A percentile compares a stretch with the other conserved stretches of the same genome.
phyloP scores from a whole-genome alignment of 257 asterid species.

The Solanum megistacrolobum region DNA sequence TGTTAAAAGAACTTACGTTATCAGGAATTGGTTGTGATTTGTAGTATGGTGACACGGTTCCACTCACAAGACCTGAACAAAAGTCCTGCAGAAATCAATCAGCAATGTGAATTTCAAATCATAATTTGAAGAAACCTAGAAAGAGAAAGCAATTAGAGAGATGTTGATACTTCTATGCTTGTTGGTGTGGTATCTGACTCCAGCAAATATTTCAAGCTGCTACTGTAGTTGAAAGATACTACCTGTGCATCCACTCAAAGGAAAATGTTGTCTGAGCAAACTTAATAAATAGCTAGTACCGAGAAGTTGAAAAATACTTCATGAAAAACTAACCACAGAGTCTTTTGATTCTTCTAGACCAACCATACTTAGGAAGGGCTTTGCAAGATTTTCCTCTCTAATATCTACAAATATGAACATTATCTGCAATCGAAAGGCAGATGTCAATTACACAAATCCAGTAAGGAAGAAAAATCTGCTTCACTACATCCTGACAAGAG shows the following conservation, averaged over 20 bases:
- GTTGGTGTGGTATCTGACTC: conserved; percentile 53
- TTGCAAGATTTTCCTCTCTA: conserved; percentile 73
- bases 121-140: background rate
- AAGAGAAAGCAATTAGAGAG: conserved; percentile 5
- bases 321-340: conserved; percentile 31
- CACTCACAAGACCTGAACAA: conserved; percentile 46
- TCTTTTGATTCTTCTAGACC: conserved; percentile 76
- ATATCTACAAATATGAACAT: conserved; percentile 68
- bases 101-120: background rate
- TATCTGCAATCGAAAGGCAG: conserved; percentile 38
- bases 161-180: conserved; percentile 45
- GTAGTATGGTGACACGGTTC: conserved; percentile 54
- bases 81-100: conserved; percentile 53
- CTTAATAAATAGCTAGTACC: background rate
- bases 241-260: conserved; percentile 28
- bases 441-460: background rate
- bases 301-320: background rate
- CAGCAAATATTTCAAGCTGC: conserved; percentile 49
- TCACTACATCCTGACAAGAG: background rate
- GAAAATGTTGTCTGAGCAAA: background rate
- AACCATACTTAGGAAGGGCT: conserved; percentile 83
- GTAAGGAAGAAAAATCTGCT: background rate
- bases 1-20: conserved; percentile 36
- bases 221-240: conserved; percentile 61
- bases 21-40: conserved; percentile 75